phyloP scores from a whole-genome alignment of 768 basidiomycete species.

The Dentipellis sp. region DNA sequence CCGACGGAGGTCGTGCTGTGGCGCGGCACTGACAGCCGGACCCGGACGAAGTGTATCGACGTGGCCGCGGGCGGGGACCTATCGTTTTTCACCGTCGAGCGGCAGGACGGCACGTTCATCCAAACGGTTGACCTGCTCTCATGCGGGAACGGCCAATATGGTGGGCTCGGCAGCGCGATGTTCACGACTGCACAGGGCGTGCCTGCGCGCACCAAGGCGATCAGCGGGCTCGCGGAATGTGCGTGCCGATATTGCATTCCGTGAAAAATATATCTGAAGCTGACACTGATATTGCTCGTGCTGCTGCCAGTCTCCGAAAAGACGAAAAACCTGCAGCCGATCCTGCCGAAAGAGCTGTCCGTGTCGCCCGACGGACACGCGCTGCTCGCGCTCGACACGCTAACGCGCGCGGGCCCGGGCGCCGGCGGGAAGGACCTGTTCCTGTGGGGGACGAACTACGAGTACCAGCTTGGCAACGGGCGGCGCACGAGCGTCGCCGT shows the following conservation, averaged over 20 bases:
- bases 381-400: slow-evolving; percentile 62
- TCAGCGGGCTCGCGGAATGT: slow-evolving; percentile 88
- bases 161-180: slow-evolving; percentile 58
- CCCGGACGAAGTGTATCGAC: slow-evolving; percentile 50
- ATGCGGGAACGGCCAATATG: slow-evolving; percentile 79
- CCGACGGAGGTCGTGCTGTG: slow-evolving; percentile 82
- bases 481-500: slow-evolving; percentile 49
- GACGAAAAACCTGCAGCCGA: slow-evolving; percentile 47
- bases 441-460: slow-evolving; percentile 66
- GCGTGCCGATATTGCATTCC: slow-evolving; percentile 23
- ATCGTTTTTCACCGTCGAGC: slow-evolving; percentile 70
- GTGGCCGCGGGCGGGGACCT: slow-evolving; percentile 70
- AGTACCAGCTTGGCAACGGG: slow-evolving; percentile 70
- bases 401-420: slow-evolving; percentile 35
- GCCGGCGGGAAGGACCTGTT: slow-evolving; percentile 55
- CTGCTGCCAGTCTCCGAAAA: slow-evolving; percentile 55
- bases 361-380: slow-evolving; percentile 74
- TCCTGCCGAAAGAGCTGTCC: slow-evolving; percentile 51
- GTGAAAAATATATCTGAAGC: not conserved
- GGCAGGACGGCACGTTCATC: slow-evolving; percentile 25
- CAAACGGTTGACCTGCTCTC: slow-evolving; percentile 51
- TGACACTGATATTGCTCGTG: not conserved
- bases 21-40: slow-evolving; percentile 39
- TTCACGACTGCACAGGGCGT: slow-evolving; percentile 65
- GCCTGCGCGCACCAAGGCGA: slow-evolving; percentile 64